Base-by-base conservation (phyloP, 2,329 filamentous ascomycete species). In the Akanthomyces lecanii region DNA sequence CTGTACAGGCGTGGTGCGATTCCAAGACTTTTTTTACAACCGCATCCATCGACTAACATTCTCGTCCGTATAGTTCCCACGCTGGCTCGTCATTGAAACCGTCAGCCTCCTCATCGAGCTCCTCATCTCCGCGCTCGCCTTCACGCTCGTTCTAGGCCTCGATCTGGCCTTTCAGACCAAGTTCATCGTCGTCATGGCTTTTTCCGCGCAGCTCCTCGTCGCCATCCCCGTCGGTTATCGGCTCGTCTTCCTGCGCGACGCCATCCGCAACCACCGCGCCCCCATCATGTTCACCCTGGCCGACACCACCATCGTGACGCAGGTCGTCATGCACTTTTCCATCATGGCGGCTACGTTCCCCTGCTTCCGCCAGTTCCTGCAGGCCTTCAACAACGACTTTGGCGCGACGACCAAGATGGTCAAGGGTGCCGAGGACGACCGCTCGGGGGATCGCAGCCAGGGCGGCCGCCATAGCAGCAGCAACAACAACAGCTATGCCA, bases 301-400 rank as follows among this genome's bases (percentile, higher is more conserved):
- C 16, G 25, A 63, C 21, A 50, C 50, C 3, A 55, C 61, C 40
- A 54, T 67, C 11, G 51, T 60, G 10, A 67, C 66, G 4, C 66
- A 67, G 54, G 63, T 65, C 12, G 66, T 67, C n/a, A 61, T 67
- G 63, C 66, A 67, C 50, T 66, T 67, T 28, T 66, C 66, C 33
- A 45, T 67, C 63, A 67, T 67, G 63, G 66, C 66, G 16, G 66
- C 66, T 14, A 67, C 66, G 1, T 67, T 67, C n/a, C 66, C 66
- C 12, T 67, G 66, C 61, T 65, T 67, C 38, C 65, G 66, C 4
- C 66, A 67, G 47, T 67, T 67, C 48, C 52, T 67, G 6, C 64
- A 67, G 21, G 66, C 65, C 21, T 67, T 67, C 18, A 62, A 66
- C 59, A 66, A 59, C 25, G 63, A 64, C 4, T 62, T 66, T 23